Evolutionary conservation across 768 basidiomycete genomes (phyloP).

Genomic region (Lactarius hengduanensis): DNA sequence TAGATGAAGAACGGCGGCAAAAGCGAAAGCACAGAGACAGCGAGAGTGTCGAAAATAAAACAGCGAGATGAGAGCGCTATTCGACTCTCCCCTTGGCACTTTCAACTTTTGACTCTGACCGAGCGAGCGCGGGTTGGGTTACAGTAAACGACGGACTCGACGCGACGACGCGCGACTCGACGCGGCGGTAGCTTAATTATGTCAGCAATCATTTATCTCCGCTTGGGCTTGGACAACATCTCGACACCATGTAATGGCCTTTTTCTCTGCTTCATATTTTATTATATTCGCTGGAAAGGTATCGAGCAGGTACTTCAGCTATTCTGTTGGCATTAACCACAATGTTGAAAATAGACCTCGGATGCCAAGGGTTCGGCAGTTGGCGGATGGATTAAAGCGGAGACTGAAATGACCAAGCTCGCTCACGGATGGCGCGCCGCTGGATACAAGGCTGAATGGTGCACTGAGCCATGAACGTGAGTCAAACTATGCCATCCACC

Average conservation of each 20-base stretch:
- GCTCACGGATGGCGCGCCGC: constrained; percentile 32
- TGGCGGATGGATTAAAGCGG: constrained; percentile 27
- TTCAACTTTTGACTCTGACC: background rate
- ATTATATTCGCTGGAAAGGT: background rate
- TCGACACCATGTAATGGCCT: background rate
- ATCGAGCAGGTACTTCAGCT: background rate
- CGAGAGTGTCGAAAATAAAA: background rate
- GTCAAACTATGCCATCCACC: constrained; percentile 35
- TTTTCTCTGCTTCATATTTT: background rate
- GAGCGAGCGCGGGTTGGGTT: constrained; percentile 8
- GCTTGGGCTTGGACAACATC: constrained; percentile 4
- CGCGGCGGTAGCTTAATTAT: constrained; percentile 23
- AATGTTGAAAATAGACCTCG: background rate
- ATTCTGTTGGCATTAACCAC: background rate
- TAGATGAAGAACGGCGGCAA: constrained; percentile 12
- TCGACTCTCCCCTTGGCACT: background rate
- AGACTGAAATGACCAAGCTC: constrained; percentile 34
- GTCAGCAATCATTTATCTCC: constrained; percentile 16
- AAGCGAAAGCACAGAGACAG: background rate
- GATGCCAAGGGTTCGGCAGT: background rate
- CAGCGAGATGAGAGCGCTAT: background rate
- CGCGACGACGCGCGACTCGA: constrained; percentile 24
- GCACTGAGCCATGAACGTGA: constrained; percentile 39
- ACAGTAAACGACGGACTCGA: constrained; percentile 12
- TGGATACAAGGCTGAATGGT: constrained; percentile 33